Evolutionary conservation across 2,329 filamentous ascomycete genomes (phyloP), one percentile per base, ranked within the genome.

Genomic region (Teratosphaeria destructans): DNA sequence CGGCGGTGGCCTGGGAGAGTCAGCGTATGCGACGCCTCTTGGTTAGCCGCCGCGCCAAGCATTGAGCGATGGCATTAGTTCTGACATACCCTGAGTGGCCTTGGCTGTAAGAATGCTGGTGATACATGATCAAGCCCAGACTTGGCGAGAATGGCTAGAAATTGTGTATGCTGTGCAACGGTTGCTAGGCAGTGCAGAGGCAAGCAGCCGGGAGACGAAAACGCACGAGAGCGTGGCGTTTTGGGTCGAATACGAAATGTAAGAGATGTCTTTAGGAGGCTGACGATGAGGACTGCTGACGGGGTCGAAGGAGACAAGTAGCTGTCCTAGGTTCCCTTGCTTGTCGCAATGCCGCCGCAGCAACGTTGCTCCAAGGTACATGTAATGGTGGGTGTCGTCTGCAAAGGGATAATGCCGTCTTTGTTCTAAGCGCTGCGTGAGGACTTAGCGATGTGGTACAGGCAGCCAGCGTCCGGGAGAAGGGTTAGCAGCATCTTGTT

Each of bases 1-100:
- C 16, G 73, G 69, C 16, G 71, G 70, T 16, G 66, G 66, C 16
- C 68, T 68, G 57, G 55, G 23, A 37, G 4, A 29, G 12, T 49
- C 43, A 49, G 43, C 43, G 43, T 19, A 23, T 49, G 43, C 43
- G 19, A 49, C n/a, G 23, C 23, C 43, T 6, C n/a, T 49, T 49
- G 43, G 11, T n/a, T 49, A n/a, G n/a, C 16, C 16, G n/a, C 19
- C 43, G n/a, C 16, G 5, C 8, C 16, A 8, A 49, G 43, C 43
- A 19, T 49, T n/a, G n/a, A 23, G 43, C 16, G 43, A 23, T 11
- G 43, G 6, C 16, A 49, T 49, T 1, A 49, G 5, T 49, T 23
- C n/a, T 19, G 6, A 16, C 53, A 12, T n/a, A 59, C 57, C 57
- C 57, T 12, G 27, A 12, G 26, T 59, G 39, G 27, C 57, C 37